Evolutionary conservation across 352 stramenopile genomes (phyloP).

Genomic region (Globisporangium nagaii): DNA sequence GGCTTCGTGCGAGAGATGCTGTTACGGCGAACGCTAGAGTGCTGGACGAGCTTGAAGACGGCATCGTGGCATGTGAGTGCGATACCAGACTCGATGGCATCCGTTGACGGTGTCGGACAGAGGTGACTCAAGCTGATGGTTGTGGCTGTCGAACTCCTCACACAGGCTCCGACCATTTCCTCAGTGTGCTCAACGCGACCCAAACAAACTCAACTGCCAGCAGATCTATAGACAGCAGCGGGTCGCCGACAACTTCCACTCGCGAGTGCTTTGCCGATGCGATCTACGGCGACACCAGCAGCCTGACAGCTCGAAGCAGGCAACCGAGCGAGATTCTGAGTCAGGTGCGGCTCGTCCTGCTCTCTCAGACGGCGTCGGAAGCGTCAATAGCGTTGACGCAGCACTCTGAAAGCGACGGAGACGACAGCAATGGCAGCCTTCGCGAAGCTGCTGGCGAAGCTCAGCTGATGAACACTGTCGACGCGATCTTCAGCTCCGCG

Average conservation of each 20-base stretch:
- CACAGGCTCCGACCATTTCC: conserved; percentile 4
- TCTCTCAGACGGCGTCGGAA: neutral
- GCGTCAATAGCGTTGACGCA: neutral
- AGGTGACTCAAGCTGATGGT: no score
- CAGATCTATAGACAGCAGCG: neutral
- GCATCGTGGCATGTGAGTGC: conserved; percentile 2
- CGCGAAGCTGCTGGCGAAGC: neutral
- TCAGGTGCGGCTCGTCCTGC: neutral
- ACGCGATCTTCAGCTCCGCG: conserved; percentile 1
- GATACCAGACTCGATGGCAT: no score
- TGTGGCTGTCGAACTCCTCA: no score
- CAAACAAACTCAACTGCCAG: neutral
- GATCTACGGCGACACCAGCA: neutral
- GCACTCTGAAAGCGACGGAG: neutral
- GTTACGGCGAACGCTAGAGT: neutral
- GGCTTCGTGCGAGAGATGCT: neutral
- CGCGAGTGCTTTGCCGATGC: neutral
- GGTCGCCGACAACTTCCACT: neutral
- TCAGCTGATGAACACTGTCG: neutral
- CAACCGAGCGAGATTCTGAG: neutral
- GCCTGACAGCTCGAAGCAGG: neutral
- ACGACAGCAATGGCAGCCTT: neutral
- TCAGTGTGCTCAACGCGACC: neutral
- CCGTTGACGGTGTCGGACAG: no score
- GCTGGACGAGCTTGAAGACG: conserved; percentile 9